Conservation (phyloP, 2,329 filamentous ascomycete genomes). For the Diaporthe aspalathi region DNA sequence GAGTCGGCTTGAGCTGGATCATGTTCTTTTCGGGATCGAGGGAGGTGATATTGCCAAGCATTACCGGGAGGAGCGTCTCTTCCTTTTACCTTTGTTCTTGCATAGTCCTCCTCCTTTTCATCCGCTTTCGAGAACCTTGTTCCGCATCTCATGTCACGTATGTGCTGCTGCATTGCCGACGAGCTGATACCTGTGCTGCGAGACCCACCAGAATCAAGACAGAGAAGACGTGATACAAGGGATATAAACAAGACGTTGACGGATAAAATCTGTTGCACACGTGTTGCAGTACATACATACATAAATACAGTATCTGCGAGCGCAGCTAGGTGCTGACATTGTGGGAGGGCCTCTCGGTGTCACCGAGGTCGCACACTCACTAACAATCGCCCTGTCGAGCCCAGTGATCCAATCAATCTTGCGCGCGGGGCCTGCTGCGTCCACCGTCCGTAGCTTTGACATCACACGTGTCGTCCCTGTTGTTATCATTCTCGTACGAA, state of each 20-base stretch:
- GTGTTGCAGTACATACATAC: constrained; percentile 6
- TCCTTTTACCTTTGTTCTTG: constrained; percentile 1
- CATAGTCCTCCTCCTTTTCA: not conserved
- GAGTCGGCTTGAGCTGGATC: not conserved
- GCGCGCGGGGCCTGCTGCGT: too few relatives aligned
- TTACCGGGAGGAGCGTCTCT: not conserved
- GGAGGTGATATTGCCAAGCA: not conserved
- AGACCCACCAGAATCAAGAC: not conserved
- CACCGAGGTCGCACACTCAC: not conserved
- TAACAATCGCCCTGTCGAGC: not conserved
- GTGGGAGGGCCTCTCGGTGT: too few relatives aligned
- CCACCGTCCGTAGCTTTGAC: too few relatives aligned
- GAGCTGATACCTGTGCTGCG: not conserved
- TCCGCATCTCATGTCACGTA: not conserved
- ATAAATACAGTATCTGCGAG: not conserved
- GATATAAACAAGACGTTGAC: not conserved
- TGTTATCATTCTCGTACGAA: too few relatives aligned
- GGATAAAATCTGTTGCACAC: not conserved
- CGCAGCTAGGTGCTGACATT: not conserved
- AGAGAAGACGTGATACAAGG: constrained; percentile 16
- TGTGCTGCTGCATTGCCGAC: not conserved
- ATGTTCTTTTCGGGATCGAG: not conserved
- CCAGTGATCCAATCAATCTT: too few relatives aligned
- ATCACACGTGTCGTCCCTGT: too few relatives aligned
- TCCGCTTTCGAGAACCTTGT: not conserved